Base-by-base conservation (phyloP, 2,329 filamentous ascomycete species). In the Paecilomyces niveus region DNA sequence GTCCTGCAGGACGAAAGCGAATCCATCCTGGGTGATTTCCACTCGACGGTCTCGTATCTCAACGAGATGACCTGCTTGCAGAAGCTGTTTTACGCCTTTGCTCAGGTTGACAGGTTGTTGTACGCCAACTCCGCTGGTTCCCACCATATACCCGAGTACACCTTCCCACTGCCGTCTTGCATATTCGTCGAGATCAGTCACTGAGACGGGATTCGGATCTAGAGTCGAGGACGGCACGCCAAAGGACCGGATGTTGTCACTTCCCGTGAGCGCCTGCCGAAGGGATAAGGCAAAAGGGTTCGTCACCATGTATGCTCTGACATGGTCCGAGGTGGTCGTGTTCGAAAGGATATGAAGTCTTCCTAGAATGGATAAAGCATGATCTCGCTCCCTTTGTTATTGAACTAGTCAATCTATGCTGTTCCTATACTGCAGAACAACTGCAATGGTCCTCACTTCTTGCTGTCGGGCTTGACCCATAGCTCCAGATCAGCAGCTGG, bases 1-100 rank as follows among this genome's bases (percentile, higher is more conserved):
- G 70, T 97, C 93, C 68, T 97, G 93, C 8, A 99, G 81, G 58
- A 99, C 80, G 69, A 99, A 99, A 0, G 90, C 92, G 71, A 99
- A 99, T 7, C 94, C 94, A 2, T 90, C 86, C 70, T 96, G 88
- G 0, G 94, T 99, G 67, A 99, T 99, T 57, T 84, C 85, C 9
- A 91, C 81, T 57, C 76, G 73, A 24, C 76, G 75, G 52, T 79
- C 76, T 35, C 75, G 74, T 7, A 79, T 75, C 69, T 91, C 87
- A 21, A 99, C 92, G 8, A 97, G 84, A 56, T 88, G 84, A 2
- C 94, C 94, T 0, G 86, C 84, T 64, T 92, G 81, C 54, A 99
- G 82, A 50, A 99, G 82, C 63, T 89, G 85, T 74, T 93, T 95
- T 31, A 97, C 95, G 15, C 89, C 89, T 67, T 84, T 83, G 71